Percentiles rank a stretch among this genome's conserved stretches.
Conservation (phyloP, 2,329 filamentous ascomycete genomes). For the Xylogone sp. region DNA sequence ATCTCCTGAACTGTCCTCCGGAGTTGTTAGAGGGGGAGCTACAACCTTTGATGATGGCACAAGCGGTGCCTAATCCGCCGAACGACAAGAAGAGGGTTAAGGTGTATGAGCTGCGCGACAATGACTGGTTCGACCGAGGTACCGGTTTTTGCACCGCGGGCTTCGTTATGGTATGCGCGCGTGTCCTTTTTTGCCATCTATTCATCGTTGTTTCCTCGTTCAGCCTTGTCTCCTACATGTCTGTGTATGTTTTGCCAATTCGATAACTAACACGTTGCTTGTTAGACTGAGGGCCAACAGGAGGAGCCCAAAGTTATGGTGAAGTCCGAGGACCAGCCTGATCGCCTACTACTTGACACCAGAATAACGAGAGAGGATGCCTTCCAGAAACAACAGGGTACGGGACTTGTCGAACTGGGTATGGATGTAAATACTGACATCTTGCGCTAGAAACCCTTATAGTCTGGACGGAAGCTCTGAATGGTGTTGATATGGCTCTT, state of each 20-base stretch:
- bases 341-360: slow-evolving; percentile 80
- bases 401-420: slow-evolving; percentile 29
- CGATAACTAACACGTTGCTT: slow-evolving; percentile 3
- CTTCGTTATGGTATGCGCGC: slow-evolving; percentile 23
- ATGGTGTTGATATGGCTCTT: slow-evolving; percentile 91
- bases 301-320: slow-evolving; percentile 88
- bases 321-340: slow-evolving; percentile 87
- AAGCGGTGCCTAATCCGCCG: slow-evolving; percentile 62
- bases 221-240: background rate
- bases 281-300: slow-evolving; percentile 32
- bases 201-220: background rate
- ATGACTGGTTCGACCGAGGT: slow-evolving; percentile 98
- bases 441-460: slow-evolving; percentile 79
- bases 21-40: slow-evolving; percentile 49
- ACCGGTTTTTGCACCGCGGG: slow-evolving; percentile 87
- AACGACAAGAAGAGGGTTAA: slow-evolving; percentile 77
- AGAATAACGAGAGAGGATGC: slow-evolving; percentile 90
- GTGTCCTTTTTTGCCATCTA: background rate
- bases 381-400: slow-evolving; percentile 97
- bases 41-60: slow-evolving; percentile 68
- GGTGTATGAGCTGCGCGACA: slow-evolving; percentile 96
- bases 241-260: background rate
- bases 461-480: slow-evolving; percentile 87
- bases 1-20: slow-evolving; percentile 46
- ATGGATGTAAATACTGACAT: slow-evolving; percentile 23